Conservation (phyloP, 768 basidiomycete species). For the Leccinum subtestaceum region DNA sequence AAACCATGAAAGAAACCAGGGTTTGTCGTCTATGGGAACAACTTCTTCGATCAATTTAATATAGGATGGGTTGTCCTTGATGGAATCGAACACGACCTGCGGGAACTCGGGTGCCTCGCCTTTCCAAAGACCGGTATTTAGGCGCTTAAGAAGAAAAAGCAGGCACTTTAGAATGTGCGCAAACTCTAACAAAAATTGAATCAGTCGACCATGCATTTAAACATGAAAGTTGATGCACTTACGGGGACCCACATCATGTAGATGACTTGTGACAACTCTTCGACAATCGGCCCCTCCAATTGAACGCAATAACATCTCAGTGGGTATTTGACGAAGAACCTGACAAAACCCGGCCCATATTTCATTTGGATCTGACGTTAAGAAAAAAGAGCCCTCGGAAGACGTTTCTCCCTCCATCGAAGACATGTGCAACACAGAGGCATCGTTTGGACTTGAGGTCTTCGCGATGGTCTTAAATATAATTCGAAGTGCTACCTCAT, state of each 20-base stretch:
- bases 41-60: conserved; percentile 41
- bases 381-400: conserved; percentile 18
- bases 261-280: conserved; percentile 56
- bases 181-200: conserved; percentile 48
- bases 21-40: conserved; percentile 33
- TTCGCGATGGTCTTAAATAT: conserved; percentile 31
- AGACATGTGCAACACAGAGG: neutral
- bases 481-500: conserved; percentile 44
- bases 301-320: conserved; percentile 36
- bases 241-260: conserved; percentile 61
- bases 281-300: conserved; percentile 43
- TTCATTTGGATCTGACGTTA: conserved; percentile 39
- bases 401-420: conserved; percentile 6
- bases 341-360: conserved; percentile 52
- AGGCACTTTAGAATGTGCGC: conserved; percentile 55
- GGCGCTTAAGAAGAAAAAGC: conserved; percentile 55
- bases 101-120: conserved; percentile 72
- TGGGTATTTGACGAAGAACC: conserved; percentile 55
- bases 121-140: conserved; percentile 61
- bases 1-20: conserved; percentile 64
- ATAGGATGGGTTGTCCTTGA: conserved; percentile 74
- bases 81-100: conserved; percentile 72
- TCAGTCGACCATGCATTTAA: neutral
- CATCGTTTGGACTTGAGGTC: conserved; percentile 2
- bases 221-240: conserved; percentile 33